A percentile compares a stretch with the other conserved stretches of the same genome.
Evolutionary conservation across 495 filamentous ascomycete species (phyloP).

Genomic region (Podospora tetraspora): DNA sequence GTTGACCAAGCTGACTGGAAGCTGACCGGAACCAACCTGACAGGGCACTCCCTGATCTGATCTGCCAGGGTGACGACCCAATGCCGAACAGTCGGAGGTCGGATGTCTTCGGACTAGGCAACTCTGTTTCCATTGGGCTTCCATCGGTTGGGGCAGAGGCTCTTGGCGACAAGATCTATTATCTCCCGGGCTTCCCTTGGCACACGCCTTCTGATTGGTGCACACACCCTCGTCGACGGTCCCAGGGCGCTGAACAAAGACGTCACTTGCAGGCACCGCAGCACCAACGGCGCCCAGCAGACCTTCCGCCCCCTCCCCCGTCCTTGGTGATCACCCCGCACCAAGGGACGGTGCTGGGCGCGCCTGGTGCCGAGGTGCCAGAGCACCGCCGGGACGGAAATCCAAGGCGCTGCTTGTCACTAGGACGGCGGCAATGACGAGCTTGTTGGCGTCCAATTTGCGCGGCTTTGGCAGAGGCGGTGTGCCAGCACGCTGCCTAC

Average conservation of each 20-base stretch:
- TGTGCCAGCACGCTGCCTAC: neutral
- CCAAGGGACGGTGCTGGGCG: conserved; percentile 2
- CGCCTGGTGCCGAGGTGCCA: neutral
- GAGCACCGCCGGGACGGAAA: neutral
- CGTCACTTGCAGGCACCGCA: conserved; percentile 24
- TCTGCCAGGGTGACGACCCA: conserved; percentile 3
- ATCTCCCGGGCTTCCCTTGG: conserved; percentile 14
- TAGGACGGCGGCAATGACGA: conserved; percentile 6
- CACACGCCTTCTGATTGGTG: conserved; percentile 12
- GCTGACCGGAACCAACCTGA: conserved; percentile 11
- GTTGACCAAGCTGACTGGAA: conserved; percentile 4
- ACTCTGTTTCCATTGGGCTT: neutral
- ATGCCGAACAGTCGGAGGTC: neutral
- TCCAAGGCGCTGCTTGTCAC: neutral
- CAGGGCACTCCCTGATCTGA: conserved; percentile 5
- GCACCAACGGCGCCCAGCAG: conserved; percentile 21
- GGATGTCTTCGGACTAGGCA: conserved; percentile 12
- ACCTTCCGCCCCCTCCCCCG: conserved; percentile 17
- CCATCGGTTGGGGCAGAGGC: conserved; percentile 1
- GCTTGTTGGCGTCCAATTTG: neutral
- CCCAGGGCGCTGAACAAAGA: conserved; percentile 17
- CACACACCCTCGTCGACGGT: neutral
- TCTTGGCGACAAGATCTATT: conserved; percentile 12
- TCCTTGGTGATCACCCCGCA: conserved; percentile 21
- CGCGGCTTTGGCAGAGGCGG: conserved; percentile 6